Evolutionary conservation across 768 basidiomycete genomes (phyloP).

Genomic region (Strobilomyces confusus): DNA sequence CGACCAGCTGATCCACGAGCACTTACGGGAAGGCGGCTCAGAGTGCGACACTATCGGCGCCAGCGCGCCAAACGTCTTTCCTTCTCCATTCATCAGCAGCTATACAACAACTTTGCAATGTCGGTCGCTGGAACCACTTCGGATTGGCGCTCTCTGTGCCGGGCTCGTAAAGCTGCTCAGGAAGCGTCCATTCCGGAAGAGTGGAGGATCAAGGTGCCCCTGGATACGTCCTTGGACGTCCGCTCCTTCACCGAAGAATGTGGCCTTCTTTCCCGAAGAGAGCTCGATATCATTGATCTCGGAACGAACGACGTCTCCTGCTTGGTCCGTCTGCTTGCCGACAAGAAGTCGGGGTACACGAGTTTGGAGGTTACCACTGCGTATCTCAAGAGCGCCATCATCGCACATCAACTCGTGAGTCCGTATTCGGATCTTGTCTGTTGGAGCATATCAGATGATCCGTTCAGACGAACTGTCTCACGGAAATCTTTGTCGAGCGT

Average conservation of each 20-base stretch:
- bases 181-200: conserved; percentile 22
- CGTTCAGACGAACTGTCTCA: conserved; percentile 26
- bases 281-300: conserved; percentile 20
- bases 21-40: too few species aligned
- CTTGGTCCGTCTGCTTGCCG: conserved; percentile 19
- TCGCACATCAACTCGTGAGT: conserved; percentile 26
- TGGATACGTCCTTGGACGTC: conserved; percentile 17
- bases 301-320: conserved; percentile 24
- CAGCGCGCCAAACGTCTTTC: neutral
- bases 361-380: conserved; percentile 27
- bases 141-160: conserved; percentile 23
- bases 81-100: neutral
- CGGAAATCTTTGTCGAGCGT: conserved; percentile 26
- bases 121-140: neutral
- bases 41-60: too few species aligned
- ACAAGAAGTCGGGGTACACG: conserved; percentile 20
- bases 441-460: neutral
- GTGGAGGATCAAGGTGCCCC: conserved; percentile 21
- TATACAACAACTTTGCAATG: conserved; percentile 4
- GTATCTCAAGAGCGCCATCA: conserved; percentile 27
- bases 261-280: conserved; percentile 22
- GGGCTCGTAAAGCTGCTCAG: conserved; percentile 16
- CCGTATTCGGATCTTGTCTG: neutral
- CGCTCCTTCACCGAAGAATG: conserved; percentile 19
- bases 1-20: neutral